Percentiles rank a stretch among this genome's conserved stretches.
Conservation (phyloP, 78 protist genomes). For the Dictyostelium purpureum region DNA sequence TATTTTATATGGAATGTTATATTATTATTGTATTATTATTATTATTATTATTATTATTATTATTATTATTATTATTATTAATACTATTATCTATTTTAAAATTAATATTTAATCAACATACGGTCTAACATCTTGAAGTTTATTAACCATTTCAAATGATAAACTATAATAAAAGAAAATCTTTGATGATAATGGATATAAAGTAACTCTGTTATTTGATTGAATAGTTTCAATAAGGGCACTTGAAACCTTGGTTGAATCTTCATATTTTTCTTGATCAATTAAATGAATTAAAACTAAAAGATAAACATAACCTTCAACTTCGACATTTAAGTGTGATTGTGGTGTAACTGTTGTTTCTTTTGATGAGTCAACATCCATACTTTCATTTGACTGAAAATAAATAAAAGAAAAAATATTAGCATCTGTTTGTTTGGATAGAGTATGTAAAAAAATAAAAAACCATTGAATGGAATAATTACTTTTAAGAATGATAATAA, state of each 20-base stretch:
- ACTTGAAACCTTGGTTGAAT: constrained; percentile 43
- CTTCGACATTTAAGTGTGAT: constrained; percentile 71
- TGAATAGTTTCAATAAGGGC: constrained; percentile 51
- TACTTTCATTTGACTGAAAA: not conserved
- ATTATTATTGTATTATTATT: too few species aligned
- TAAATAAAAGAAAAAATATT: not conserved
- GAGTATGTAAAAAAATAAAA: not conserved
- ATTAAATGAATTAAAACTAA: constrained; percentile 82
- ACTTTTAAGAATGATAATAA: constrained; percentile 29
- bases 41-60: not conserved
- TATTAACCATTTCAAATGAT: constrained; percentile 57
- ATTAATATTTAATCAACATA: not conserved
- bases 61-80: not conserved
- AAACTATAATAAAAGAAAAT: constrained; percentile 85
- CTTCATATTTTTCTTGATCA: constrained; percentile 66
- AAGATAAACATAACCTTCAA: constrained; percentile 83
- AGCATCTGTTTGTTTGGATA: not conserved
- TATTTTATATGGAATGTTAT: too few species aligned
- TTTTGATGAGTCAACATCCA: constrained; percentile 18
- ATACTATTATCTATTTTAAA: too few species aligned
- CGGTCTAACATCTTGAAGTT: constrained; percentile 74
- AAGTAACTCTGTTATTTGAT: constrained; percentile 77
- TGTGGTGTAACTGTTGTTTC: constrained; percentile 12
- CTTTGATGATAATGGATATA: constrained; percentile 84
- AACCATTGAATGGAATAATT: not conserved